phyloP scores from a whole-genome alignment of 106 monocot species.

The Apostasia ramifera region DNA sequence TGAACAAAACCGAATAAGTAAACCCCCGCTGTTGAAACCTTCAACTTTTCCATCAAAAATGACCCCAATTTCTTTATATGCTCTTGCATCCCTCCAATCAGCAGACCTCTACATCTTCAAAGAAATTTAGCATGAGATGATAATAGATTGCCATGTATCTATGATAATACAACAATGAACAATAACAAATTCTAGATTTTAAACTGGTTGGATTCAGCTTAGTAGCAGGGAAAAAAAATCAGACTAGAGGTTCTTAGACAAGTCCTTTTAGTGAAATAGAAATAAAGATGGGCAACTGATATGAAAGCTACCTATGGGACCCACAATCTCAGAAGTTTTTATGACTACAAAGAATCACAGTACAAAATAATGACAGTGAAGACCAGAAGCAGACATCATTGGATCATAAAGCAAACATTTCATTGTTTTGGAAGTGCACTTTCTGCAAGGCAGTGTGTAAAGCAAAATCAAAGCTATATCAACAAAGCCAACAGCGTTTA shows the following conservation, averaged over 20 bases:
- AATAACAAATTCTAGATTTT: background rate
- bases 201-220: background rate
- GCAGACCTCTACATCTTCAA: conserved; percentile 93
- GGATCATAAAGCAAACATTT: no score
- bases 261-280: background rate
- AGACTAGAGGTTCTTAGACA: background rate
- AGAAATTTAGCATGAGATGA: conserved; percentile 28
- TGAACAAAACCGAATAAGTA: conserved; percentile 74
- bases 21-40: conserved; percentile 72
- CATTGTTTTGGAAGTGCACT: no score
- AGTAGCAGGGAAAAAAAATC: no score
- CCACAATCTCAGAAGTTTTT: background rate
- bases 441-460: background rate
- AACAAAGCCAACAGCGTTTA: background rate
- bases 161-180: background rate
- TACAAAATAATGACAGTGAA: background rate
- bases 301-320: background rate
- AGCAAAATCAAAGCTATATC: background rate
- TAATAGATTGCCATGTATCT: background rate
- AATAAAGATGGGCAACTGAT: background rate
- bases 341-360: background rate
- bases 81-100: conserved; percentile 80
- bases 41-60: conserved; percentile 58
- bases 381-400: no score
- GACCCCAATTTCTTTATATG: conserved; percentile 67